These are phyloP conservation scores for Fusarium hainanense DNA, from an alignment of 2,329 filamentous ascomycete species.

Conservation along the genomic window DNA sequence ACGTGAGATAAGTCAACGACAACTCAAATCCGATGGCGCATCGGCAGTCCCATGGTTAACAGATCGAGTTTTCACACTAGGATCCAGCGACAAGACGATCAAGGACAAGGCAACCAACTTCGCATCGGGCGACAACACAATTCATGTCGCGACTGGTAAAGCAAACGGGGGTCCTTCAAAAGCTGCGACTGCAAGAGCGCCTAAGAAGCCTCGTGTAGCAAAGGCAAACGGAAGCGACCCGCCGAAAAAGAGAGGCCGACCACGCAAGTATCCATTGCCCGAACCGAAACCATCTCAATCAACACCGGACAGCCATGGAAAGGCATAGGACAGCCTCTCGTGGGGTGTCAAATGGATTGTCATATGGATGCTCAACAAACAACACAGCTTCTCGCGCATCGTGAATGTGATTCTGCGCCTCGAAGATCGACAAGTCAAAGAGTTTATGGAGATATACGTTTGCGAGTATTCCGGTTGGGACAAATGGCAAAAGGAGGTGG, in stretches of 20 bases:
- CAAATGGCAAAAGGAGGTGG: constrained; percentile 30
- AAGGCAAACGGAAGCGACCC: not conserved
- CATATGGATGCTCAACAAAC: constrained; percentile 36
- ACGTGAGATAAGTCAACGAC: not conserved
- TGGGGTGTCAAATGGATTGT: constrained; percentile 45
- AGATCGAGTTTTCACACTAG: not conserved
- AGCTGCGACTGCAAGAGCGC: not conserved
- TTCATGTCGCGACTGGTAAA: not conserved
- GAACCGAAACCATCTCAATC: not conserved
- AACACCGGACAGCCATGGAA: not conserved
- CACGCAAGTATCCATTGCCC: not conserved
- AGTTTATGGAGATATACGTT: constrained; percentile 41
- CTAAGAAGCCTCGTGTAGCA: not conserved
- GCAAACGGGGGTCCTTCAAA: not conserved
- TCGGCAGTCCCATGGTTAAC: not conserved
- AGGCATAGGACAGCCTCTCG: constrained; percentile 41
- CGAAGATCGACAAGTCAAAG: constrained; percentile 31
- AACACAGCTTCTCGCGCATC: constrained; percentile 37
- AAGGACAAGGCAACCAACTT: not conserved
- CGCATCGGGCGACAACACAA: not conserved
- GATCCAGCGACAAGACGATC: not conserved
- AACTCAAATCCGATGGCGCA: not conserved
- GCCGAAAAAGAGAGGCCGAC: not conserved
- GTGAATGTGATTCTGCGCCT: constrained; percentile 35
- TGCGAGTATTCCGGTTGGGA: constrained; percentile 34